Percentiles rank a stretch among this genome's conserved stretches.
These are phyloP conservation scores for Eucalyptus regnans DNA, from an alignment of 345 rosid species.

Conservation along the genomic window DNA sequence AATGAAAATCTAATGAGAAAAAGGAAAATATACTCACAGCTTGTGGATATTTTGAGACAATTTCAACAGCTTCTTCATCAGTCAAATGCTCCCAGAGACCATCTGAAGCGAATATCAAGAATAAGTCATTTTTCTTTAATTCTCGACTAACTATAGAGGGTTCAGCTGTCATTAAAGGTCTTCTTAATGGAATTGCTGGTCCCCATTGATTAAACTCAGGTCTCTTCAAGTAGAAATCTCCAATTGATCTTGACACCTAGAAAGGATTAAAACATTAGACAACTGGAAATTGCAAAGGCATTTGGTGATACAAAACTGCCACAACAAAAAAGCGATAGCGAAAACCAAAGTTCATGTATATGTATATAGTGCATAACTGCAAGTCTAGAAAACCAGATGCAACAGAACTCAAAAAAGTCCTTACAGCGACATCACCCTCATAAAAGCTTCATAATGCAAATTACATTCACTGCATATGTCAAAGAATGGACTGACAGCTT, in stretches of 20 bases:
- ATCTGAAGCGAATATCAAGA: conserved; percentile 5
- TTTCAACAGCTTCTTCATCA: conserved; percentile 1
- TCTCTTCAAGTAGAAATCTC: conserved; percentile 4
- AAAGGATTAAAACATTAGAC: neutral
- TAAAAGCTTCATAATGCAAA: neutral
- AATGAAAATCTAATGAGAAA: neutral
- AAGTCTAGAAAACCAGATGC: neutral
- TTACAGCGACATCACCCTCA: neutral
- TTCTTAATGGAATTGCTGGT: neutral
- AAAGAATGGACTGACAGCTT: neutral
- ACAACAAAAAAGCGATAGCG: neutral
- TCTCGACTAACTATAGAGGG: neutral
- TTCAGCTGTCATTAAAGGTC: conserved; percentile 1
- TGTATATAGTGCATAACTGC: neutral
- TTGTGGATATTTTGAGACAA: neutral
- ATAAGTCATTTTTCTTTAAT: neutral
- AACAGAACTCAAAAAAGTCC: neutral
- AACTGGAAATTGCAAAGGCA: neutral
- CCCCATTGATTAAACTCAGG: neutral
- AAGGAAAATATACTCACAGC: neutral
- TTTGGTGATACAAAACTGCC: neutral
- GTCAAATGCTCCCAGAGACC: conserved; percentile 8
- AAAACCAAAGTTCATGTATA: neutral
- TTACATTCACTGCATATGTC: neutral
- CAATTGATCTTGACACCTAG: conserved; percentile 7